Conservation (phyloP, 768 basidiomycete genomes). For the Coprinellus aureogranulatus region DNA sequence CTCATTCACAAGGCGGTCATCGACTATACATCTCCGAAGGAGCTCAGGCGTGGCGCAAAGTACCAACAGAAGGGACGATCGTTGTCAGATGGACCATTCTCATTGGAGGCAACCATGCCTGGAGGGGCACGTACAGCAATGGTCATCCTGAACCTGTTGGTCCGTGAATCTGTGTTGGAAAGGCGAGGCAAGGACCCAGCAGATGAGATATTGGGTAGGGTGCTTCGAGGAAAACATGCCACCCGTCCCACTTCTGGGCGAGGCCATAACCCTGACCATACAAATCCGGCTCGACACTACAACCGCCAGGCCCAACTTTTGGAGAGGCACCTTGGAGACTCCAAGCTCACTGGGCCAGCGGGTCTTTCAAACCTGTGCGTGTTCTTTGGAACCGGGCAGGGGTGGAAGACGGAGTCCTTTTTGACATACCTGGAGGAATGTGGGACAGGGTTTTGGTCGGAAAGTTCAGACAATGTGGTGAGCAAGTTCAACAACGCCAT, state of each 20-base stretch:
- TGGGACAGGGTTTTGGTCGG: not conserved
- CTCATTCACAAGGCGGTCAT: not conserved
- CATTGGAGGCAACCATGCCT: not conserved
- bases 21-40: not conserved
- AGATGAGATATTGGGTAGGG: not conserved
- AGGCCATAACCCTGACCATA: not conserved
- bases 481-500: not conserved
- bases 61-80: not conserved
- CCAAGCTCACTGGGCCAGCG: not conserved
- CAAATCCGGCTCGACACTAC: not conserved
- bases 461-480: not conserved
- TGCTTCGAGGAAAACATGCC: not conserved
- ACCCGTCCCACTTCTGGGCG: not conserved
- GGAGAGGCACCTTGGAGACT: not conserved
- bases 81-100: not conserved
- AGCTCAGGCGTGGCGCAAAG: not conserved
- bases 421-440: not conserved
- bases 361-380: not conserved
- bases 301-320: not conserved
- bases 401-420: not conserved
- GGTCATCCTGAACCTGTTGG: not conserved
- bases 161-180: not conserved
- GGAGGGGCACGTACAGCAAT: not conserved
- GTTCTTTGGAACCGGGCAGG: not conserved
- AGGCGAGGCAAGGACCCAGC: not conserved